Percentiles rank a stretch among this genome's conserved stretches.
Evolutionary conservation across 129 eudicot genomes (phyloP).

Genomic region (Oenanthe sinensis): DNA sequence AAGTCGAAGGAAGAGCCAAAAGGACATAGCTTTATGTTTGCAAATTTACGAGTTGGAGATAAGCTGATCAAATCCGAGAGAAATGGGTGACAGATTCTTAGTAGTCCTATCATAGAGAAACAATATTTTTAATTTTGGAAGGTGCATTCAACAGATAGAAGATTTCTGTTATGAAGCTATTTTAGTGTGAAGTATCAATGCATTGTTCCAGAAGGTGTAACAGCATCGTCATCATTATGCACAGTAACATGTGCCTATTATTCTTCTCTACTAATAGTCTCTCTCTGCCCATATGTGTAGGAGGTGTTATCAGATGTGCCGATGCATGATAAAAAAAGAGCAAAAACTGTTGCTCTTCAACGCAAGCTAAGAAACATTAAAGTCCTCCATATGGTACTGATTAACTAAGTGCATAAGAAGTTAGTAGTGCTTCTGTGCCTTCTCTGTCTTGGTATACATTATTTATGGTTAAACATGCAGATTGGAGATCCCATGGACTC

Average conservation of each 20-base stretch:
- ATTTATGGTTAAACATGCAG: constrained; percentile 24
- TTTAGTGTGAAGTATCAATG: background rate
- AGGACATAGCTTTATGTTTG: background rate
- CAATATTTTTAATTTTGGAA: background rate
- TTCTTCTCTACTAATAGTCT: constrained; percentile 8
- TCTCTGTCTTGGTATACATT: background rate
- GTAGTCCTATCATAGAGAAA: background rate
- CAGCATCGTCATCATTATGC: too few relatives aligned
- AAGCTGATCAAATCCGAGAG: background rate
- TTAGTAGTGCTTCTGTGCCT: constrained; percentile 7
- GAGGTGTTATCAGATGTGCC: constrained; percentile 88
- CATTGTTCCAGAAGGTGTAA: background rate
- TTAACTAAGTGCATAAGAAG: constrained; percentile 3
- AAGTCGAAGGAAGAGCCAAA: background rate
- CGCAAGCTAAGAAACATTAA: constrained; percentile 56
- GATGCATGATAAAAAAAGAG: constrained; percentile 50
- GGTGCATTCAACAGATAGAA: background rate
- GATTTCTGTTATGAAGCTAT: background rate
- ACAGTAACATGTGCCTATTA: background rate
- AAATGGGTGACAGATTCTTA: background rate
- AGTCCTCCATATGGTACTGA: constrained; percentile 67
- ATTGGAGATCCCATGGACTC: constrained; percentile 75
- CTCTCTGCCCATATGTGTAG: constrained; percentile 28
- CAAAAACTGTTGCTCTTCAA: constrained; percentile 45
- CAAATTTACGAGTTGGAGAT: background rate